Evolutionary conservation across 257 asterid genomes (phyloP), one percentile per base, ranked within the genome.

Genomic region (Gentiana straminea): DNA sequence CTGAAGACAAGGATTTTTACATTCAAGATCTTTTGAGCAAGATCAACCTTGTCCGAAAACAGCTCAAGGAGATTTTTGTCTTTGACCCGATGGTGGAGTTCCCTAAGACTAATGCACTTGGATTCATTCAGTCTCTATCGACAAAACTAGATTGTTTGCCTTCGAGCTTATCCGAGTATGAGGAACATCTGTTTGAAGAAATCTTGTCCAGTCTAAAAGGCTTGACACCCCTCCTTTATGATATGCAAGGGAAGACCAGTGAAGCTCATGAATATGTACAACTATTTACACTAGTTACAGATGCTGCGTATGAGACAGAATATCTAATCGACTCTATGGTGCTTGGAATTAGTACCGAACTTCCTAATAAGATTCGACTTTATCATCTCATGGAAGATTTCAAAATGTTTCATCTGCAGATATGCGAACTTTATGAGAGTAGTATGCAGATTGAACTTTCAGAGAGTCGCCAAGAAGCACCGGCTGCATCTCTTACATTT

Each of bases 21-120:
- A 37, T 54, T 46, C 35, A 13, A 3, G 49, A 38, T 13, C 5
- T 53, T 52, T 6, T 44, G 8, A 37, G 35, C 4, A 35, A 35
- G 38, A 38, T 54, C 35, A 8, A 33, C n/a, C 36, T 12, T 55
- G 4, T 53, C 53, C 44, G 10, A 24, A 3, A 6, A 48, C 41
- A 44, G 54, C 54, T 62, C 38, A 46, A 35, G 47, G 49, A 1
- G 43, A 37, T 54, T 11, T 53, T 15, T 52, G 36, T 60, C 4
- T 38, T 49, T 33, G 7, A 33, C 12, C 52, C 59, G 0, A 41
- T 8, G 35, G 52, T 35, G 5, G 38, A 36, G 45, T 38, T 46
- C 24, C 56, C 68, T n/a, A 54, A 35, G 60, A 54, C 45, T 33
- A 51, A n/a, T 45, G 33, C 35, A 1, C 35, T 63, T 35, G 44